These are phyloP conservation scores for Penicillium paneum DNA, from an alignment of 2,329 filamentous ascomycete species.

Conservation along the genomic window DNA sequence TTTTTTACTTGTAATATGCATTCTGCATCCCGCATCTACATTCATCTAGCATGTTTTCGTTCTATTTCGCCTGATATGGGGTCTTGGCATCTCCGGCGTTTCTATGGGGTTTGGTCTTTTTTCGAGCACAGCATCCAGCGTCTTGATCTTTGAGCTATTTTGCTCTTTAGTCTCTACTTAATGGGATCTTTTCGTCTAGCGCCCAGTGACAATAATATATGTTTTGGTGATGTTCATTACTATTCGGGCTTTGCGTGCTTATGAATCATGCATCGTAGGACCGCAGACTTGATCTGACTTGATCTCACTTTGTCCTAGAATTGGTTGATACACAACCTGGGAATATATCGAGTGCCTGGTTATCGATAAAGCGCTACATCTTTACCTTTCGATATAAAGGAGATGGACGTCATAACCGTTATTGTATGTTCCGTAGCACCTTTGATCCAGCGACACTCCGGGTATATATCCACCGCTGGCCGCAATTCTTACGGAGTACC, in stretches of 20 bases:
- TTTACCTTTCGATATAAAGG: too few species aligned
- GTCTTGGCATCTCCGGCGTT: conserved; percentile 27
- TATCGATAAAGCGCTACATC: not conserved
- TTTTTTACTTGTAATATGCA: conserved; percentile 20
- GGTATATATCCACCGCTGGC: too few species aligned
- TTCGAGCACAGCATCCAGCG: conserved; percentile 10
- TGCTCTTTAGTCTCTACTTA: conserved; percentile 2
- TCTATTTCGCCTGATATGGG: not conserved
- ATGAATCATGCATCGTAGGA: not conserved
- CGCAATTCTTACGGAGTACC: too few species aligned
- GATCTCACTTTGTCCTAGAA: not conserved
- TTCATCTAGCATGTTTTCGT: conserved; percentile 9
- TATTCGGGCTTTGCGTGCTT: not conserved
- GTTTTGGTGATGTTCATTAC: not conserved
- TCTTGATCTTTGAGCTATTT: conserved; percentile 1
- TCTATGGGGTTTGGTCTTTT: conserved; percentile 1
- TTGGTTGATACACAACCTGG: too few species aligned
- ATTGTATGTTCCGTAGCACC: too few species aligned
- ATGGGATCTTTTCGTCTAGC: conserved; percentile 2
- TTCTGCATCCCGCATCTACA: conserved; percentile 1
- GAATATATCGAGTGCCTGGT: not conserved
- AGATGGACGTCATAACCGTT: too few species aligned
- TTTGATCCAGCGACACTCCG: too few species aligned
- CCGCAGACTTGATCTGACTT: not conserved
- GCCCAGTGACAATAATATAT: conserved; percentile 3